These are phyloP conservation scores for Torulaspora microellipsoides DNA, from an alignment of 805 yeast genomes.

Conservation along the genomic window DNA sequence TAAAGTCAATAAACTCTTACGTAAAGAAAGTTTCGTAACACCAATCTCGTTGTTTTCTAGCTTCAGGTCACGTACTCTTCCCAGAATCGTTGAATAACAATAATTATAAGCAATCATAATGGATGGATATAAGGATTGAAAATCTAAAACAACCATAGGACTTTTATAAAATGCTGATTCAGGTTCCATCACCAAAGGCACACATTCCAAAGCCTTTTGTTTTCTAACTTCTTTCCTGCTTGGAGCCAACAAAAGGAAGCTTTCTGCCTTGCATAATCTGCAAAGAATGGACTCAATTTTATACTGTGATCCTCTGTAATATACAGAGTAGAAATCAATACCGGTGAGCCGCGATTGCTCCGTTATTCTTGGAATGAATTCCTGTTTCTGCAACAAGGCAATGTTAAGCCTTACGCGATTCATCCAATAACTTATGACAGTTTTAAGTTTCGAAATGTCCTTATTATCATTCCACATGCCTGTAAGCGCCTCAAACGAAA, in stretches of 20 bases:
- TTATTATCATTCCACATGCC: slow-evolving; percentile 38
- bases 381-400: slow-evolving; percentile 53
- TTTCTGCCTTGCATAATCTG: slow-evolving; percentile 73
- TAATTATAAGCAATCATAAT: slow-evolving; percentile 86
- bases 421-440: slow-evolving; percentile 46
- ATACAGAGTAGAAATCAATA: slow-evolving; percentile 81
- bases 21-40: slow-evolving; percentile 45
- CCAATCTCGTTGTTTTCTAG: slow-evolving; percentile 48
- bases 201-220: slow-evolving; percentile 80
- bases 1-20: slow-evolving; percentile 52
- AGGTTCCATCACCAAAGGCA: slow-evolving; percentile 93
- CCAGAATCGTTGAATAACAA: slow-evolving; percentile 71
- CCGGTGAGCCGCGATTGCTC: slow-evolving; percentile 87
- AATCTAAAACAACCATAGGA: slow-evolving; percentile 86
- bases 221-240: slow-evolving; percentile 73
- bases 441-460: slow-evolving; percentile 33
- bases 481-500: slow-evolving; percentile 45
- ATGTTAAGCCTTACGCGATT: slow-evolving; percentile 39
- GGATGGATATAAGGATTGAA: slow-evolving; percentile 92
- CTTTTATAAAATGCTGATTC: slow-evolving; percentile 76
- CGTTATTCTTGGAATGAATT: slow-evolving; percentile 61
- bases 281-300: slow-evolving; percentile 83
- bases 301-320: slow-evolving; percentile 88
- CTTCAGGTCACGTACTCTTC: slow-evolving; percentile 53
- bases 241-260: slow-evolving; percentile 70